Base-by-base conservation (phyloP, 805 yeast species). In the Myxozyma mucilagina region DNA sequence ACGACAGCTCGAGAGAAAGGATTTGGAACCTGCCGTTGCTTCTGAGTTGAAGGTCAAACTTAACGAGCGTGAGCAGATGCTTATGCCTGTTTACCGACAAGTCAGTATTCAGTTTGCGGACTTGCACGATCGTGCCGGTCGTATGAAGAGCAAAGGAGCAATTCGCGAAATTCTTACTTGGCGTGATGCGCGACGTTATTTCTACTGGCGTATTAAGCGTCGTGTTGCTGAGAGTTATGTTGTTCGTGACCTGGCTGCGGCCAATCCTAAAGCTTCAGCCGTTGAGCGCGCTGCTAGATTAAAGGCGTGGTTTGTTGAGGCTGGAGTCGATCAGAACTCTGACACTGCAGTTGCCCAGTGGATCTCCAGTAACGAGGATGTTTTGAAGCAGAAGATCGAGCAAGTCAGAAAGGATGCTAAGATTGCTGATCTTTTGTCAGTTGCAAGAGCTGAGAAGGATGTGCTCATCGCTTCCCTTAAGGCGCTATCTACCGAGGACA, bases 191-290 rank as follows among this genome's bases (percentile, higher is more conserved):
- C 90, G 99, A 81, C 86, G 98, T 72, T 89, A 82, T 85, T 94
- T 94, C 86, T 94, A 90, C 94, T 94, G 99, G 99, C 87, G 99
- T 77, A 84, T 90, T 64, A 89, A 97, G 79, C 87, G 99, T 78
- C 90, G 97, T 76, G 80, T 94, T 76, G 87, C 89, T 73, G 99
- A 94, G 78, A 96, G 90, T 75, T 90, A 90, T 76, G 79, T 93
- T 73, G 79, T 90, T 74, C 85, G 83, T 75, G 83, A 88, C 72
- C 82, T 92, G 68, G 83, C 84, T 56, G 85, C 83, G 60, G 86
- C 84, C 61, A 53, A 54, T 36, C 79, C 84, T 54, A 74, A 77
- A 57, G 81, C 87, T 24, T 79, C 83, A 18, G 85, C 92, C 75
- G 80, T 91, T 62, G 97, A 92, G 76, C 86, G 87, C 77, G 84